These are phyloP conservation scores for Biscogniauxia marginata DNA, from an alignment of 2,329 filamentous ascomycete genomes.

Conservation along the genomic window DNA sequence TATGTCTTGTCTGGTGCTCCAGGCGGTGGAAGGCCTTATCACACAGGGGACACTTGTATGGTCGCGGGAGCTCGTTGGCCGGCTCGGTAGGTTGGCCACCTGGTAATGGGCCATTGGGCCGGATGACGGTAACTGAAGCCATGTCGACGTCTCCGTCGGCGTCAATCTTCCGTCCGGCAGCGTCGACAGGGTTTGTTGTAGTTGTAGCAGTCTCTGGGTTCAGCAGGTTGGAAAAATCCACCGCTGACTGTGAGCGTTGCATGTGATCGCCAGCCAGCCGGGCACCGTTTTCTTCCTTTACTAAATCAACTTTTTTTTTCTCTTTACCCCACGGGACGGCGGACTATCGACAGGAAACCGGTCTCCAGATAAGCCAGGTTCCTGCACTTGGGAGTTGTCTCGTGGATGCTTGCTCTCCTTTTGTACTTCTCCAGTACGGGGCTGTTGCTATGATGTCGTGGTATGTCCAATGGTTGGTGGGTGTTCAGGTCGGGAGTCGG, in stretches of 20 bases:
- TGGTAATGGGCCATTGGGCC: constrained; percentile 62
- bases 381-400: not conserved
- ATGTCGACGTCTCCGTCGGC: constrained; percentile 44
- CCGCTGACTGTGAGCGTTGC: constrained; percentile 71
- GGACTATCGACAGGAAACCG: constrained; percentile 6
- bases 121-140: constrained; percentile 55
- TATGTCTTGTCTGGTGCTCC: constrained; percentile 89
- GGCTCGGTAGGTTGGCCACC: constrained; percentile 61
- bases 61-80: constrained; percentile 75
- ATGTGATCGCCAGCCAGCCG: constrained; percentile 58
- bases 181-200: constrained; percentile 31
- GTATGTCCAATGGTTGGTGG: constrained; percentile 9
- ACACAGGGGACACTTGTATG: constrained; percentile 98
- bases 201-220: constrained; percentile 55
- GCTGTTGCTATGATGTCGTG: constrained; percentile 1
- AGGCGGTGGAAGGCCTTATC: constrained; percentile 98
- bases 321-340: not conserved
- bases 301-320: constrained; percentile 11
- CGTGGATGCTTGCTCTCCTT: not conserved
- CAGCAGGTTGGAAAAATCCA: constrained; percentile 74
- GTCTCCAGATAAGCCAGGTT: constrained; percentile 8
- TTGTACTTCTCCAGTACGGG: not conserved
- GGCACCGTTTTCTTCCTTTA: constrained; percentile 21
- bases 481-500: not conserved
- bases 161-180: constrained; percentile 29